Evolutionary conservation across 495 filamentous ascomycete species (phyloP).

Genomic region (Paragyromitra xinjiangensis): DNA sequence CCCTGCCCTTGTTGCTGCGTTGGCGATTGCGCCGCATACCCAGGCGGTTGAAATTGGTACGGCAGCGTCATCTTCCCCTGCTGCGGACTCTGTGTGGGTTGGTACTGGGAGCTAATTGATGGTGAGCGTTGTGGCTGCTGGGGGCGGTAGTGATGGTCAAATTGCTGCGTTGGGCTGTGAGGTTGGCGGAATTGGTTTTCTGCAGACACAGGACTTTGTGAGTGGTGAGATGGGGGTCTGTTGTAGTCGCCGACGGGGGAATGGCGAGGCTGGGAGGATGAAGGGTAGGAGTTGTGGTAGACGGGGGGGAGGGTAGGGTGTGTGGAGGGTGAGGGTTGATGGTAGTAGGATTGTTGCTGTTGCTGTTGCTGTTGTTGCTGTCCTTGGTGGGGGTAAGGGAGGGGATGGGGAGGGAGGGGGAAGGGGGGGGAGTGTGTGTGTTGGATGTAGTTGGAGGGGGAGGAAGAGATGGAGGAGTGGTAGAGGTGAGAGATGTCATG

Average conservation of each 20-base stretch:
- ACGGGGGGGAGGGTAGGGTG: constrained; percentile 30
- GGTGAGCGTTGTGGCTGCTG: constrained; percentile 31
- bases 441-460: constrained; percentile 17
- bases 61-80: constrained; percentile 43
- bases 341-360: constrained; percentile 19
- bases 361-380: constrained; percentile 21
- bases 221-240: constrained; percentile 40
- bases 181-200: constrained; percentile 48
- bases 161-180: constrained; percentile 35
- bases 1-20: constrained; percentile 26
- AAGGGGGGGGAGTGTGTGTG: constrained; percentile 30
- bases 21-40: constrained; percentile 39
- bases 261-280: constrained; percentile 44
- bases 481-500: constrained; percentile 49
- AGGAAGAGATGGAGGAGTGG: constrained; percentile 29
- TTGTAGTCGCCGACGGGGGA: constrained; percentile 39
- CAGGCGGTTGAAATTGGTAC: constrained; percentile 42
- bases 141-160: constrained; percentile 27
- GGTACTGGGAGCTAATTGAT: constrained; percentile 50
- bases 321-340: constrained; percentile 29
- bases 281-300: constrained; percentile 46
- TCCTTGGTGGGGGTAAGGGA: constrained; percentile 31
- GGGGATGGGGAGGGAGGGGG: constrained; percentile 29
- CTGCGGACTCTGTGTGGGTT: constrained; percentile 41
- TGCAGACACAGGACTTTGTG: constrained; percentile 33